Percentiles rank a stretch among this genome's conserved stretches.
These are phyloP conservation scores for Clathrospora elynae DNA, from an alignment of 2,329 filamentous ascomycete species.

Conservation along the genomic window DNA sequence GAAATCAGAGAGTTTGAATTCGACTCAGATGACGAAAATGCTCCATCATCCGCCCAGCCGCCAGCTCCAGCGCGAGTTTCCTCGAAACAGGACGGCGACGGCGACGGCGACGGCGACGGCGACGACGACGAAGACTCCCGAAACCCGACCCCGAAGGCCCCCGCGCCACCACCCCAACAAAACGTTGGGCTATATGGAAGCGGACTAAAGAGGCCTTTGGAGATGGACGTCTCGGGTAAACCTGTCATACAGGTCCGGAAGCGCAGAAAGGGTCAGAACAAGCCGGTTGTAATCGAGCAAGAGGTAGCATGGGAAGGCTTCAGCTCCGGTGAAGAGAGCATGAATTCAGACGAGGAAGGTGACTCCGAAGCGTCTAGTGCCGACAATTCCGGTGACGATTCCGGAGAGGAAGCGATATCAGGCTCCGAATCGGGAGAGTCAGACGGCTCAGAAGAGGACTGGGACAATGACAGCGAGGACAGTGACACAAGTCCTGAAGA, in stretches of 20 bases:
- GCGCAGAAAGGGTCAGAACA: conserved; percentile 61
- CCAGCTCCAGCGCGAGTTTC: neutral
- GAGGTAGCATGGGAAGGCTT: conserved; percentile 68
- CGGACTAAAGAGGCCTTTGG: conserved; percentile 85
- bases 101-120: no score
- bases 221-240: conserved; percentile 76
- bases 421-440: conserved; percentile 39
- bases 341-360: conserved; percentile 33
- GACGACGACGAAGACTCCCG: no score
- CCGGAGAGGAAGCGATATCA: conserved; percentile 14
- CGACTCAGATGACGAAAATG: conserved; percentile 36
- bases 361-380: conserved; percentile 9
- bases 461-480: conserved; percentile 41
- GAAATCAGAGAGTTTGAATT: conserved; percentile 28
- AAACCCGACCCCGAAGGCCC: neutral
- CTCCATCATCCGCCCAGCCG: neutral
- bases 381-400: conserved; percentile 11
- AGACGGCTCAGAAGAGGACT: conserved; percentile 47
- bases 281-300: conserved; percentile 42
- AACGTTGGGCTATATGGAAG: conserved; percentile 61
- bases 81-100: no score
- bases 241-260: conserved; percentile 85
- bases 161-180: conserved; percentile 9
- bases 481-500: conserved; percentile 42
- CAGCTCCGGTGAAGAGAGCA: conserved; percentile 53